A percentile compares a stretch with the other conserved stretches of the same genome.
Evolutionary conservation across 1,139 yeast genomes (phyloP).

Genomic region (Yarrowia galli): DNA sequence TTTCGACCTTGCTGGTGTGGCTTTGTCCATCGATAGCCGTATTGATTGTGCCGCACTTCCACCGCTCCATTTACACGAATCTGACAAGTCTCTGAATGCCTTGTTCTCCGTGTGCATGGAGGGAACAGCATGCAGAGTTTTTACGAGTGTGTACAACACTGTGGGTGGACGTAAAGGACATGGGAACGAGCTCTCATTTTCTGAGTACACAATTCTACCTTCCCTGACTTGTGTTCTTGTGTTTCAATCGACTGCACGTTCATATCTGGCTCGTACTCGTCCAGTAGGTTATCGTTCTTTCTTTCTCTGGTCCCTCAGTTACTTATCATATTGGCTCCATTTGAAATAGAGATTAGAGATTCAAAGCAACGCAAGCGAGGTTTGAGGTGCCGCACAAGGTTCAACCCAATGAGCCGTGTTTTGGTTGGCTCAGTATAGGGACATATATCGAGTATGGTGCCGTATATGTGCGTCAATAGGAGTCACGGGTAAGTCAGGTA

Average conservation of each 20-base stretch:
- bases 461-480: too few species aligned
- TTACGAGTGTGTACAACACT: too few species aligned
- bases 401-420: neutral
- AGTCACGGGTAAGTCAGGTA: neutral
- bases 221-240: neutral
- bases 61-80: neutral
- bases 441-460: too few species aligned
- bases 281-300: neutral
- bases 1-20: neutral
- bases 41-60: too few species aligned
- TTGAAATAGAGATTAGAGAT: slow-evolving; percentile 5
- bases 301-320: too few species aligned
- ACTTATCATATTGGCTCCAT: neutral
- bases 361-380: slow-evolving; percentile 25
- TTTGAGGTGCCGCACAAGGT: neutral
- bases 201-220: neutral
- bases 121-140: too few species aligned
- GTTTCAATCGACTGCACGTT: neutral
- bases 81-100: neutral
- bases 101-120: neutral
- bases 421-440: neutral
- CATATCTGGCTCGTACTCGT: too few species aligned
- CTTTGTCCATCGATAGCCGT: slow-evolving; percentile 9
- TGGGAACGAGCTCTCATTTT: too few species aligned
- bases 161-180: too few species aligned